These are phyloP conservation scores for Wickerhamiella galacta DNA, from an alignment of 805 yeast genomes.

Conservation along the genomic window DNA sequence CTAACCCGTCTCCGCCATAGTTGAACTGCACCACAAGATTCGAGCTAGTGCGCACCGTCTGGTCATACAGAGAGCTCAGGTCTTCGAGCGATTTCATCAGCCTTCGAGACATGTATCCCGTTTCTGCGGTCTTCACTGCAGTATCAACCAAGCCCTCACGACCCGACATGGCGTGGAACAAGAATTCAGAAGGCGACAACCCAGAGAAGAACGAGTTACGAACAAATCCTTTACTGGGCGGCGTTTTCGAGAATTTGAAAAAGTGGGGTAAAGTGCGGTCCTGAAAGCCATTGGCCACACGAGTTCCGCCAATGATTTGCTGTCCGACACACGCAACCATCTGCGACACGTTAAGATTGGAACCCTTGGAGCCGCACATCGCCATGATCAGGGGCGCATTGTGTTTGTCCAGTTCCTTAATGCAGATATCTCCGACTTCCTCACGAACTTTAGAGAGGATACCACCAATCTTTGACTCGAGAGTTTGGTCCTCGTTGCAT, in stretches of 20 bases:
- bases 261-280: constrained; percentile 97
- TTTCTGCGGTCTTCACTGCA: constrained; percentile 98
- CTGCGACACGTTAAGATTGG: constrained; percentile 93
- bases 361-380: constrained; percentile 97
- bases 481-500: constrained; percentile 94
- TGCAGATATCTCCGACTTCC: constrained; percentile 97
- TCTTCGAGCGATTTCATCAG: constrained; percentile 96
- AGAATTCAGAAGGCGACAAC: constrained; percentile 86
- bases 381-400: constrained; percentile 99
- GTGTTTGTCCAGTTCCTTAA: constrained; percentile 69
- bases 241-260: constrained; percentile 87
- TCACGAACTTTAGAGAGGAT: constrained; percentile 91
- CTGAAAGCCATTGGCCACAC: constrained; percentile 99
- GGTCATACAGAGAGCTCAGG: constrained; percentile 81
- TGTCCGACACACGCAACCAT: constrained; percentile 98
- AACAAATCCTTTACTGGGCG: constrained; percentile 95
- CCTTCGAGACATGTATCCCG: constrained; percentile 97
- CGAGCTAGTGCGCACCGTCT: constrained; percentile 85
- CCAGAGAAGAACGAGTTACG: constrained; percentile 92
- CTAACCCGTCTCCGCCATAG: constrained; percentile 97
- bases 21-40: constrained; percentile 95
- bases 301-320: constrained; percentile 94
- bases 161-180: constrained; percentile 98
- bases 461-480: constrained; percentile 96
- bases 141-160: constrained; percentile 99